Percentiles rank a stretch among this genome's conserved stretches.
phyloP scores from a whole-genome alignment of 495 filamentous ascomycete species.

The Talaromyces liani region DNA sequence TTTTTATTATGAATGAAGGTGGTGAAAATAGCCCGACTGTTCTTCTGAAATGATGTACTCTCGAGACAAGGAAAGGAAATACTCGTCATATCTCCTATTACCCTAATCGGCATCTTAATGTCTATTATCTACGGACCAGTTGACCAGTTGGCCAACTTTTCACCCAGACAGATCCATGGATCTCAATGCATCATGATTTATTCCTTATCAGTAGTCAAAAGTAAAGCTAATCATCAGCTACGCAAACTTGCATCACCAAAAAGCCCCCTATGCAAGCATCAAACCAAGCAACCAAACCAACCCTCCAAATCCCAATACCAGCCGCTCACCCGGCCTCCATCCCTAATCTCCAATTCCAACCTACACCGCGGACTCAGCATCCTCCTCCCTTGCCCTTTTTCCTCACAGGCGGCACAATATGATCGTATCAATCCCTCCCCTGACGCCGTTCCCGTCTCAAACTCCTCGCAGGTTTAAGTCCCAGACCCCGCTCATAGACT shows the following conservation, averaged over 20 bases:
- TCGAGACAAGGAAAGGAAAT: no score
- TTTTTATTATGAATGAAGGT: no score
- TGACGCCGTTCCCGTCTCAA: neutral
- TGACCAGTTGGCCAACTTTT: no score
- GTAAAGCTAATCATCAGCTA: neutral
- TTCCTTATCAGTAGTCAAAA: neutral
- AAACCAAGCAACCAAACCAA: neutral
- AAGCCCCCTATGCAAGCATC: neutral
- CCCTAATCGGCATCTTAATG: no score
- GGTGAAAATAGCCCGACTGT: no score
- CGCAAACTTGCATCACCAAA: neutral
- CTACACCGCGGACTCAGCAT: no score
- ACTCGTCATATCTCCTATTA: no score
- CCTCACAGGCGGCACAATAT: neutral
- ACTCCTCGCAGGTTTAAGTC: neutral
- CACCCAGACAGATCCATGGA: no score
- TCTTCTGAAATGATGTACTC: no score
- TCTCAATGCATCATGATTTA: neutral
- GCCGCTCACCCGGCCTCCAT: neutral
- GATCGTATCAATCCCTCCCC: neutral
- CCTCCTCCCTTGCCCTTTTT: neutral
- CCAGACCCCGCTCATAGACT: neutral
- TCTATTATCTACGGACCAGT: no score
- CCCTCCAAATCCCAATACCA: neutral
- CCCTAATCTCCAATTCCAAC: neutral